Percentiles rank a stretch among this genome's conserved stretches.
Conservation (phyloP, 78 protist species). For the Isochrysis galbana region DNA sequence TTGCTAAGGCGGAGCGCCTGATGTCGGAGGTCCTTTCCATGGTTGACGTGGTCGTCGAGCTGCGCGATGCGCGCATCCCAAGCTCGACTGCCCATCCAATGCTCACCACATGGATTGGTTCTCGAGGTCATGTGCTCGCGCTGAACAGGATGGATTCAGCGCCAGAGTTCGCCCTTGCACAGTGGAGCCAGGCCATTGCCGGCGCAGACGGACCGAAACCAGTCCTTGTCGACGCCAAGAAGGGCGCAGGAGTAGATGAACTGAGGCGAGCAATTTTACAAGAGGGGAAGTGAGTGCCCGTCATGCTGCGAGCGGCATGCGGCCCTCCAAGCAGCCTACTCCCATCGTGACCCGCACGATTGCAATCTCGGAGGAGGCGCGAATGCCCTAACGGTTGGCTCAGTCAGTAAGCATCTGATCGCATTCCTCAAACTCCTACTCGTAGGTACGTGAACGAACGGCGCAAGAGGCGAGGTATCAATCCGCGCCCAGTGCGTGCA, state of each 20-base stretch:
- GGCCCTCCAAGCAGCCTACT: too few species aligned
- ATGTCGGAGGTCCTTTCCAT: not conserved
- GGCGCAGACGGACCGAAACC: not conserved
- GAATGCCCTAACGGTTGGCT: too few species aligned
- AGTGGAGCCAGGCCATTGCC: not conserved
- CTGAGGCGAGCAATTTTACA: not conserved
- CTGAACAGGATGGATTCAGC: not conserved
- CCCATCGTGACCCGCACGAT: too few species aligned
- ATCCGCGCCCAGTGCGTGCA: not conserved
- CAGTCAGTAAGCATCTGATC: too few species aligned
- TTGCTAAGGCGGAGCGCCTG: slow-evolving; percentile 1
- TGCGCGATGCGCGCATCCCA: not conserved
- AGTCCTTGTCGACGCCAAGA: not conserved
- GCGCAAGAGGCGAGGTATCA: not conserved
- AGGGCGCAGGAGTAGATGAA: not conserved
- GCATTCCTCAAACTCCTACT: too few species aligned
- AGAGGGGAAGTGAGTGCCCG: too few species aligned
- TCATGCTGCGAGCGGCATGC: too few species aligned
- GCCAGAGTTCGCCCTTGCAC: not conserved
- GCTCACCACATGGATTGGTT: not conserved
- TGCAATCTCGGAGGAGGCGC: too few species aligned
- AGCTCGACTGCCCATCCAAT: not conserved
- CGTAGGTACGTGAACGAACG: not conserved
- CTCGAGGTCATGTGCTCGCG: not conserved
- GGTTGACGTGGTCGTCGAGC: slow-evolving; percentile 15